Conservation (phyloP, 208 protist genomes). For the Plasmodiophora brassicae region DNA sequence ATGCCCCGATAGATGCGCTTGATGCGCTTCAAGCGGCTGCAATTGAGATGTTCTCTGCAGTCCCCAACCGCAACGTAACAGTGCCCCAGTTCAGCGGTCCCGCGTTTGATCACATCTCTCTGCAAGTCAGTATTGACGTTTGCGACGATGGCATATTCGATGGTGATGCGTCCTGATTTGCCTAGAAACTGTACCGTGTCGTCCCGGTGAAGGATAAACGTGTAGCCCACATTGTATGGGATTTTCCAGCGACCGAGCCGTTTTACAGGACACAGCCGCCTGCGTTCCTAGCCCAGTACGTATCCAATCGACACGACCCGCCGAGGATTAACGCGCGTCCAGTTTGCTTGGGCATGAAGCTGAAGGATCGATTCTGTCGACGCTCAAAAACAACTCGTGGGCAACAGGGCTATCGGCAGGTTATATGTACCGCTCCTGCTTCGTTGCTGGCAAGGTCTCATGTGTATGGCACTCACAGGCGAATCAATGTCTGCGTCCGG, state of each 20-base stretch:
- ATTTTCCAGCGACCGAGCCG: neutral
- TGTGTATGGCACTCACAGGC: neutral
- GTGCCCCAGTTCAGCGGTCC: neutral
- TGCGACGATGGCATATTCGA: neutral
- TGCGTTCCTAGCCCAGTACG: neutral
- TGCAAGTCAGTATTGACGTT: neutral
- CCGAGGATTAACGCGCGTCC: no score
- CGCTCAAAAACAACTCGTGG: slow-evolving; percentile 44
- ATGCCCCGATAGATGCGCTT: slow-evolving; percentile 38
- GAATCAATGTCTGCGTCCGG: neutral
- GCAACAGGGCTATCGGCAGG: slow-evolving; percentile 42
- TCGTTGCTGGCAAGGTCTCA: no score
- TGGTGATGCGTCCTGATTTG: neutral
- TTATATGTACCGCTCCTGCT: neutral
- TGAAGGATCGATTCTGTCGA: slow-evolving; percentile 38
- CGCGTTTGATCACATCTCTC: neutral
- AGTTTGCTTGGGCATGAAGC: slow-evolving; percentile 53
- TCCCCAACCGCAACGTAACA: slow-evolving; percentile 19
- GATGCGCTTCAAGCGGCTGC: slow-evolving; percentile 40
- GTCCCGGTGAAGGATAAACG: neutral
- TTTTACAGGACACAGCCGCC: neutral
- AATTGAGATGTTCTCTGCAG: neutral
- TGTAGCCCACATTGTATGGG: neutral
- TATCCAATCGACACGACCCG: no score
- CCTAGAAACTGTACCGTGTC: neutral